Conservation (phyloP, 805 yeast genomes). For the Ogataea zsoltii region DNA sequence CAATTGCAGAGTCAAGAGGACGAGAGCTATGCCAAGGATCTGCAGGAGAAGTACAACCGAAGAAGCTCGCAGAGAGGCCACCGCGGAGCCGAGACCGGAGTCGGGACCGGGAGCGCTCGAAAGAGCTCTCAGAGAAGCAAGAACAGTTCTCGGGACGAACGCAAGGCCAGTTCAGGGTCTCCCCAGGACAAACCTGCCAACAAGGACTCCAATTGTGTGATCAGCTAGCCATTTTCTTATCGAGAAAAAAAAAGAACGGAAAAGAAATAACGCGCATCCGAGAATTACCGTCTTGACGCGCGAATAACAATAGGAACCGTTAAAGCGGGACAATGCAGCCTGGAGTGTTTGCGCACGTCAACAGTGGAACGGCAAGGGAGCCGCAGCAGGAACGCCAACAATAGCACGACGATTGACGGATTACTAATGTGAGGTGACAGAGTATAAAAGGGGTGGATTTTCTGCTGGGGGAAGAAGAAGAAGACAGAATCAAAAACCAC, state of each 20-base stretch:
- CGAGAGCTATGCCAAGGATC: slow-evolving; percentile 27
- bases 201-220: neutral
- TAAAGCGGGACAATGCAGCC: neutral
- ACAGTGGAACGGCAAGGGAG: neutral
- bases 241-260: too few species aligned
- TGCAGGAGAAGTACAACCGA: slow-evolving; percentile 27
- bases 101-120: too few species aligned
- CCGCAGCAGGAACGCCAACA: neutral
- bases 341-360: neutral
- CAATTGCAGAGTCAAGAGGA: slow-evolving; percentile 37
- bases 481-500: neutral
- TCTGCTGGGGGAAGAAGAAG: neutral
- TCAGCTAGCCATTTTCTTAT: neutral
- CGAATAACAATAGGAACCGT: slow-evolving; percentile 2
- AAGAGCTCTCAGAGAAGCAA: too few species aligned
- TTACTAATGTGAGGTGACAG: slow-evolving; percentile 1
- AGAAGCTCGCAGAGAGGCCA: neutral
- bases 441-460: neutral
- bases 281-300: neutral
- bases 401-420: neutral
- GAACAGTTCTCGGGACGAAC: neutral
- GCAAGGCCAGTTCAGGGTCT: neutral
- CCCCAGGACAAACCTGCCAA: neutral
- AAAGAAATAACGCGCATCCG: neutral
- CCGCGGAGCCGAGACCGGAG: neutral